Conservation (phyloP, 768 basidiomycete genomes). For the Vararia minispora region DNA sequence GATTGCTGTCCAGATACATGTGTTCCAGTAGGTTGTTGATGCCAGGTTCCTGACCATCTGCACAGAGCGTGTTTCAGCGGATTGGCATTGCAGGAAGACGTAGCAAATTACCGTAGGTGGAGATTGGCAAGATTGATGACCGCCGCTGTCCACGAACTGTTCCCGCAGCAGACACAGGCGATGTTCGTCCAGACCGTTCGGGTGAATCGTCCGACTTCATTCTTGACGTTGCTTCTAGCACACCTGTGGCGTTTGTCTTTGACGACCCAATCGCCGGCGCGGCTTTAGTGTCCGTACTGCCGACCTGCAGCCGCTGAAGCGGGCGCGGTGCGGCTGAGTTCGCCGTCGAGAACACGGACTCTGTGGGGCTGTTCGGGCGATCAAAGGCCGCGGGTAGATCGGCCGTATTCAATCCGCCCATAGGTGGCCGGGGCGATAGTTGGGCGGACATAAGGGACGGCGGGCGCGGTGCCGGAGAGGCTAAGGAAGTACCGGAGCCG, state of each 20-base stretch:
- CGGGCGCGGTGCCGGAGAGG: constrained; percentile 32
- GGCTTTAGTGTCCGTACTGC: constrained; percentile 72
- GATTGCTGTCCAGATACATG: constrained; percentile 77
- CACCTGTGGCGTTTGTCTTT: constrained; percentile 69
- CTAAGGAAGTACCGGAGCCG: constrained; percentile 55
- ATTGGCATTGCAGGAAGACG: neutral
- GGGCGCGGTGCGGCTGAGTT: constrained; percentile 52
- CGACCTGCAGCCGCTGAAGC: constrained; percentile 54
- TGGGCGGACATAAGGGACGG: constrained; percentile 17
- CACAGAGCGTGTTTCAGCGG: neutral
- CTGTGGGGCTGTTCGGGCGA: constrained; percentile 70
- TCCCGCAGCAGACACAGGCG: constrained; percentile 56
- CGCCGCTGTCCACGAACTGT: constrained; percentile 41
- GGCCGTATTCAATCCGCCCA: constrained; percentile 13
- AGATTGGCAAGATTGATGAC: constrained; percentile 47
- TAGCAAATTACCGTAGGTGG: constrained; percentile 47
- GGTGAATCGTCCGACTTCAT: constrained; percentile 56
- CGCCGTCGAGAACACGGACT: constrained; percentile 64
- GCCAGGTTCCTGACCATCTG: constrained; percentile 85
- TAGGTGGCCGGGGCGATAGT: constrained; percentile 15
- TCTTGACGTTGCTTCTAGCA: constrained; percentile 67
- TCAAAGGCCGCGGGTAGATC: constrained; percentile 29
- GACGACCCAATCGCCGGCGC: constrained; percentile 86
- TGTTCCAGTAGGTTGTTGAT: constrained; percentile 86
- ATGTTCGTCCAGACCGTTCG: constrained; percentile 66